Conservation (phyloP, 2,329 filamentous ascomycete species). For the Cercospora zeina region DNA sequence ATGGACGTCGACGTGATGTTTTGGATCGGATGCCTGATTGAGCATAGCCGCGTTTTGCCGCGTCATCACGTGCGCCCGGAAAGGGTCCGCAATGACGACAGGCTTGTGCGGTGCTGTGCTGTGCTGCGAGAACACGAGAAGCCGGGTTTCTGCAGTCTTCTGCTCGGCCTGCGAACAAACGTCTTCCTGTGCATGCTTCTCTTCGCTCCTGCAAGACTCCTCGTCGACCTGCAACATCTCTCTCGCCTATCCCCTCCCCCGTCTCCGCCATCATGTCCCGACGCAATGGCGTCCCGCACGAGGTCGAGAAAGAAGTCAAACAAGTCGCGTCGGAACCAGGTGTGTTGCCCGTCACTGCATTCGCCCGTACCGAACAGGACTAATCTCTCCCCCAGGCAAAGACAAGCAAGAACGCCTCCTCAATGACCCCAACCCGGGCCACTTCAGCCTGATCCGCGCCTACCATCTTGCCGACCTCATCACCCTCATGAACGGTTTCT, state of each 20-base stretch:
- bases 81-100: conserved; percentile 12
- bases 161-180: conserved; percentile 7
- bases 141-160: background rate
- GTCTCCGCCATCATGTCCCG: conserved; percentile 58
- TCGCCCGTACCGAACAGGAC: background rate
- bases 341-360: conserved; percentile 36
- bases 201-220: conserved; percentile 4
- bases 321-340: conserved; percentile 45
- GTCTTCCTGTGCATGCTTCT: background rate
- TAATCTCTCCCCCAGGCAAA: conserved; percentile 49
- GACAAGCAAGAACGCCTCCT: conserved; percentile 78
- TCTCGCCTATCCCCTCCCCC: background rate
- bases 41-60: background rate
- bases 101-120: background rate
- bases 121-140: conserved; percentile 2
- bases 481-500: conserved; percentile 82
- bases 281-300: conserved; percentile 57
- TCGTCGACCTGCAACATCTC: background rate
- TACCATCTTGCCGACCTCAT: conserved; percentile 80
- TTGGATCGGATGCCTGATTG: conserved; percentile 10
- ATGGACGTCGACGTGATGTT: conserved; percentile 13
- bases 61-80: conserved; percentile 3
- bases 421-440: conserved; percentile 63
- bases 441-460: conserved; percentile 63
- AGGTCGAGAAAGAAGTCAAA: conserved; percentile 49